These are phyloP conservation scores for Closterium sp. DNA, from an alignment of 139 green algal genomes.

Conservation along the genomic window DNA sequence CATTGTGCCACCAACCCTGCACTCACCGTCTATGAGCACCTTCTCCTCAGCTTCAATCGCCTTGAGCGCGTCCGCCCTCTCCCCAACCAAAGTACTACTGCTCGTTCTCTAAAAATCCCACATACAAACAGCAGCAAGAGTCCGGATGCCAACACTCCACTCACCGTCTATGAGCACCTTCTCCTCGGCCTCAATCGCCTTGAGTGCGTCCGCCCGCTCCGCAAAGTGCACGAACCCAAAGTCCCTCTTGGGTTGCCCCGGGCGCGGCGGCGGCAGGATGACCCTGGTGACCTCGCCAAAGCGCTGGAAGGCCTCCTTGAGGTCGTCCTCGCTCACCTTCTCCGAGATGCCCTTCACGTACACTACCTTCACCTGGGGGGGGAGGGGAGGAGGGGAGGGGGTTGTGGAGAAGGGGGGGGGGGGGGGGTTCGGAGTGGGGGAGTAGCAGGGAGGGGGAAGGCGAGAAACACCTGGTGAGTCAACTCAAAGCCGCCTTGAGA, in stretches of 20 bases:
- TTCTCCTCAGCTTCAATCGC: constrained; percentile 51
- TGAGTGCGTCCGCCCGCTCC: constrained; percentile 64
- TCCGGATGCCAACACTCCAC: background rate
- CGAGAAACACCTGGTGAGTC: constrained; percentile 67
- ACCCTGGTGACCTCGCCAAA: constrained; percentile 71
- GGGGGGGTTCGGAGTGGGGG: background rate
- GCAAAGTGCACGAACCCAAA: constrained; percentile 86
- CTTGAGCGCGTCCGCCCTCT: constrained; percentile 63
- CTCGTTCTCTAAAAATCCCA: too few species aligned
- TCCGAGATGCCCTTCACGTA: constrained; percentile 82
- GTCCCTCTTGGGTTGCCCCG: constrained; percentile 61
- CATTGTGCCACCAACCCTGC: background rate
- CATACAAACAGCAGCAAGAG: too few species aligned
- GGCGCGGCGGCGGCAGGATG: constrained; percentile 64
- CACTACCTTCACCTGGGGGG: constrained; percentile 67
- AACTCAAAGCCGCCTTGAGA: constrained; percentile 67
- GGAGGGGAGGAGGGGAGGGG: background rate
- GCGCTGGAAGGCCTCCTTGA: constrained; percentile 67
- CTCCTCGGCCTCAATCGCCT: constrained; percentile 52
- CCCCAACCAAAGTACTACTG: constrained; percentile 77
- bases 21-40: constrained; percentile 44
- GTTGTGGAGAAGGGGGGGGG: background rate
- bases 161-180: constrained; percentile 43
- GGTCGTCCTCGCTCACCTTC: constrained; percentile 62
- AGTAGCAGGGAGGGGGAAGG: constrained; percentile 58